Evolutionary conservation across 805 yeast species (phyloP).

Genomic region (Saccharomycopsis sp.): DNA sequence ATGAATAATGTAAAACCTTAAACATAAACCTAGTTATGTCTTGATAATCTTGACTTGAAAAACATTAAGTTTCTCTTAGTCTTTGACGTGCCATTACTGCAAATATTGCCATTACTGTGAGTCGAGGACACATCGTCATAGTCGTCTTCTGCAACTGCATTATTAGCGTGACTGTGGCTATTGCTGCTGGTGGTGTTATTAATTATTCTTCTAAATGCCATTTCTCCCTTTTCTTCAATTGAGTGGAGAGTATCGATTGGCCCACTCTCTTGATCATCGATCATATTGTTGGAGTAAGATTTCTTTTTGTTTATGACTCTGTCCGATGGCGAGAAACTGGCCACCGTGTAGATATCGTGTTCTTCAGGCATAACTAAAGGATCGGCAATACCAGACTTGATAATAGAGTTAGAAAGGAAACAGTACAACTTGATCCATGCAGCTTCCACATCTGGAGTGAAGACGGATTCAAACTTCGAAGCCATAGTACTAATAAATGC

Average conservation of each 20-base stretch:
- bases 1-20: not conserved
- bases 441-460: conserved; percentile 18
- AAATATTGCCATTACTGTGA: not conserved
- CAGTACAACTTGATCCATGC: conserved; percentile 27
- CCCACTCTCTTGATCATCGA: conserved; percentile 9
- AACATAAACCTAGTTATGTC: conserved; percentile 2
- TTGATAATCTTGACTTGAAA: conserved; percentile 6
- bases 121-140: not conserved
- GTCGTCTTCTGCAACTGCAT: not conserved
- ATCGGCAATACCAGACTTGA: conserved; percentile 6
- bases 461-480: conserved; percentile 35
- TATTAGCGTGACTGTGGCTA: not conserved
- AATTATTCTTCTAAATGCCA: conserved; percentile 1
- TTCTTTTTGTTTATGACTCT: conserved; percentile 2
- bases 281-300: not conserved
- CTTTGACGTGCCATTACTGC: not conserved
- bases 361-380: conserved; percentile 3
- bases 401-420: conserved; percentile 25
- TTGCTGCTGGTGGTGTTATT: not conserved
- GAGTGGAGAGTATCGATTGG: not conserved
- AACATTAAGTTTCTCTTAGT: conserved; percentile 12
- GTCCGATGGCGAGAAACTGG: not conserved
- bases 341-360: not conserved
- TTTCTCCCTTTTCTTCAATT: conserved; percentile 1
- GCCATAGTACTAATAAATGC: conserved; percentile 50